Percentiles rank a stretch among this genome's conserved stretches.
These are phyloP conservation scores for Tricholoma sp. DNA, from an alignment of 768 basidiomycete genomes.

Conservation along the genomic window DNA sequence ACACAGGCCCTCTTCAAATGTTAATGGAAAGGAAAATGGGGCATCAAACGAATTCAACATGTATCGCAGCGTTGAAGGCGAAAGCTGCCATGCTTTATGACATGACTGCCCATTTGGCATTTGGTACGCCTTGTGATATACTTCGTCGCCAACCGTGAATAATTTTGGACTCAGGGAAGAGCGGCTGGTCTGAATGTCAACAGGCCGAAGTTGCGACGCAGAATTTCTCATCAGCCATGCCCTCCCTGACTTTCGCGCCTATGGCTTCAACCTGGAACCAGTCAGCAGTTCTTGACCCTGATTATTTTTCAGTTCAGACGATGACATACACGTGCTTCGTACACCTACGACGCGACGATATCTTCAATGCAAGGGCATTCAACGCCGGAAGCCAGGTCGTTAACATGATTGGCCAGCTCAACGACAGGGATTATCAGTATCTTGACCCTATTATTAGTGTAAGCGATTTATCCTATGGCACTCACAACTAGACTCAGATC, in stretches of 20 bases:
- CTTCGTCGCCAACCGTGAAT: constrained; percentile 7
- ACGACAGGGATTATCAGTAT: no score
- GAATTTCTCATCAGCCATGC: no score
- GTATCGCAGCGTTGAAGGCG: constrained; percentile 38
- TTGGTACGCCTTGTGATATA: constrained; percentile 24
- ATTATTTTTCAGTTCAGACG: no score
- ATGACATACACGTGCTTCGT: constrained; percentile 48
- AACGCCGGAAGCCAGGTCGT: constrained; percentile 40
- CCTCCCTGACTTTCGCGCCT: no score
- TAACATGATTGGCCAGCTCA: constrained; percentile 40
- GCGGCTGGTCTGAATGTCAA: constrained; percentile 20
- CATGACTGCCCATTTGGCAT: constrained; percentile 39
- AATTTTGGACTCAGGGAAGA: constrained; percentile 30
- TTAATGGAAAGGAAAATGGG: constrained; percentile 21
- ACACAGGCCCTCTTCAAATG: constrained; percentile 19
- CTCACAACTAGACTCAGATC: no score
- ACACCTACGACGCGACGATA: constrained; percentile 40
- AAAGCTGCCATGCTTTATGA: constrained; percentile 52
- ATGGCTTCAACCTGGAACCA: no score
- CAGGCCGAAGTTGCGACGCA: constrained; percentile 40
- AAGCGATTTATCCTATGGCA: no score
- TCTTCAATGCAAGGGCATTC: constrained; percentile 35
- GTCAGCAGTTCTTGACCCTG: no score
- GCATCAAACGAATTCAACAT: constrained; percentile 20
- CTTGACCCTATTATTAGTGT: no score